Evolutionary conservation across 106 monocot species (phyloP).

Genomic region (Dioscorea zingiberensis): DNA sequence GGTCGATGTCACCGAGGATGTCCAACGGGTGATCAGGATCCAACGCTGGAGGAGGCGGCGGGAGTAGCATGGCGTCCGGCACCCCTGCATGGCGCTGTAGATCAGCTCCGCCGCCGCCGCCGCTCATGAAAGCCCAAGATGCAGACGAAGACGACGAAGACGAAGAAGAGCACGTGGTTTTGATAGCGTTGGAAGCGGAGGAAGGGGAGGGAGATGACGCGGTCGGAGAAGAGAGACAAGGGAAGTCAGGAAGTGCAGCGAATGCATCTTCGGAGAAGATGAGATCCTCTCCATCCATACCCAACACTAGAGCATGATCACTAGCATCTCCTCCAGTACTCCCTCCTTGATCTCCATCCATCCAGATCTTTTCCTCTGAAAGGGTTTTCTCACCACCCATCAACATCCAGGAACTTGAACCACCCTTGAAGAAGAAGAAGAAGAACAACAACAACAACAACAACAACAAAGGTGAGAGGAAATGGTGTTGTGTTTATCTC

Average conservation of each 20-base stretch:
- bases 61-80: too few species aligned
- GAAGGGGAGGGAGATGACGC: conserved; percentile 17
- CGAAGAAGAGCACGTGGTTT: conserved; percentile 20
- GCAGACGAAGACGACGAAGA: conserved; percentile 35
- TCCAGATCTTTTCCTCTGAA: background rate
- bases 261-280: conserved; percentile 65
- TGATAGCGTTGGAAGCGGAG: conserved; percentile 6
- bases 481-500: too few species aligned
- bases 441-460: too few species aligned
- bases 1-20: conserved; percentile 29
- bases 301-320: conserved; percentile 16
- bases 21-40: background rate
- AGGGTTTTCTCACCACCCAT: background rate
- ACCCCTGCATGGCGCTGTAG: too few species aligned
- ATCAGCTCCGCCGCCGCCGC: too few species aligned
- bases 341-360: background rate
- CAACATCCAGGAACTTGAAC: too few species aligned
- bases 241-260: conserved; percentile 70
- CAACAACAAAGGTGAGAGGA: too few species aligned
- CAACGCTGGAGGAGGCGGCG: too few species aligned
- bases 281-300: conserved; percentile 37
- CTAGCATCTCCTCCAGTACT: background rate
- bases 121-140: conserved; percentile 8
- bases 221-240: conserved; percentile 53
- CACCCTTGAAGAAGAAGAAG: too few species aligned